Evolutionary conservation across 2,329 filamentous ascomycete genomes (phyloP).

Genomic region (Blastomyces gilchristii): DNA sequence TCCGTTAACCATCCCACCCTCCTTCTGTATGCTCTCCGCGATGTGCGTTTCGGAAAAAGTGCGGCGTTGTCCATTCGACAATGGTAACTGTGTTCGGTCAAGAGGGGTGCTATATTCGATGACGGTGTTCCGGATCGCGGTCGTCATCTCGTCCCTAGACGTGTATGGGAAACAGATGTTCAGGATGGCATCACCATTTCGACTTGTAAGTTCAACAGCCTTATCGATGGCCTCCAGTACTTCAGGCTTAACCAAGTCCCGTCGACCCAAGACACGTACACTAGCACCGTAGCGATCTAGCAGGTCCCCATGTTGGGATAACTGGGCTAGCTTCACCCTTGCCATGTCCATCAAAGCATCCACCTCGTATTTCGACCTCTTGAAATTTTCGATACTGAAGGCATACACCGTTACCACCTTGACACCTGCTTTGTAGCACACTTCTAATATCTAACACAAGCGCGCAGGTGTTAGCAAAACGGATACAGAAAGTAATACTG

Average conservation of each 20-base stretch:
- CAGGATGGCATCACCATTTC: slow-evolving; percentile 68
- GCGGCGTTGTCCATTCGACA: slow-evolving; percentile 39
- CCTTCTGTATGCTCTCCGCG: slow-evolving; percentile 69
- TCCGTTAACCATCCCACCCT: slow-evolving; percentile 33
- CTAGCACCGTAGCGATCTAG: slow-evolving; percentile 85
- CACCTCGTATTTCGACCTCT: slow-evolving; percentile 90
- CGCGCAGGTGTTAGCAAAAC: slow-evolving; percentile 7
- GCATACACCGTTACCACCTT: slow-evolving; percentile 96
- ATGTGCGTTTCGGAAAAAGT: slow-evolving; percentile 85
- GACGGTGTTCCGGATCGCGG: slow-evolving; percentile 78
- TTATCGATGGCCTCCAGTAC: slow-evolving; percentile 80
- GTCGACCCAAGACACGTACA: slow-evolving; percentile 74
- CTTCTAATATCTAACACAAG: slow-evolving; percentile 64
- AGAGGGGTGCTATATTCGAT: slow-evolving; percentile 71
- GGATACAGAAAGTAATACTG: background rate
- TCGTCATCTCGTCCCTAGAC: slow-evolving; percentile 87
- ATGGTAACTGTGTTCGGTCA: slow-evolving; percentile 33
- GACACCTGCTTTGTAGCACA: slow-evolving; percentile 96
- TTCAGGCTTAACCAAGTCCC: slow-evolving; percentile 72
- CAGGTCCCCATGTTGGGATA: slow-evolving; percentile 85
- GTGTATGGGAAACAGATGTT: slow-evolving; percentile 99
- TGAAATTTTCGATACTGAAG: slow-evolving; percentile 99
- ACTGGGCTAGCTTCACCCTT: slow-evolving; percentile 83
- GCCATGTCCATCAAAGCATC: slow-evolving; percentile 96
- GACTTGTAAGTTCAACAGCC: slow-evolving; percentile 74